Evolutionary conservation across 2,329 filamentous ascomycete species (phyloP).

Genomic region (Claviceps sp.): DNA sequence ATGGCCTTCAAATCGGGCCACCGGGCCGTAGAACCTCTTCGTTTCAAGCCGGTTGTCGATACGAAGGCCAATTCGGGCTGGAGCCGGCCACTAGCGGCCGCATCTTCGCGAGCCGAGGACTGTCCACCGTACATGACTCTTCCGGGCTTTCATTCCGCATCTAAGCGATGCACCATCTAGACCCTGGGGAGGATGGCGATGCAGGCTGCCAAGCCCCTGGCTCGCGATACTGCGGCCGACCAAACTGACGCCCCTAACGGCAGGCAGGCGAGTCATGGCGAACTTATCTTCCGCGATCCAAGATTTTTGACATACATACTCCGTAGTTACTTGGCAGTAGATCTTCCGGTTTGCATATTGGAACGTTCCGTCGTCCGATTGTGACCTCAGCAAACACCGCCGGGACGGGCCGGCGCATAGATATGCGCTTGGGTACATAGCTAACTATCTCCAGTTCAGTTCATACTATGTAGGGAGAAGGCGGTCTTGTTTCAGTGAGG

Average conservation of each 20-base stretch:
- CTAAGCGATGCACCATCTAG: constrained; percentile 35
- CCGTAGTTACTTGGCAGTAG: constrained; percentile 15
- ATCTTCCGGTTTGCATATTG: constrained; percentile 33
- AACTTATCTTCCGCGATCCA: constrained; percentile 30
- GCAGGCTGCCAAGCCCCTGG: background rate
- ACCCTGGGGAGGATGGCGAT: background rate
- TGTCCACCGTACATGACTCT: constrained; percentile 33
- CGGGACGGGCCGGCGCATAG: constrained; percentile 20
- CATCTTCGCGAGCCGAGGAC: constrained; percentile 49
- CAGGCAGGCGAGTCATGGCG: constrained; percentile 9
- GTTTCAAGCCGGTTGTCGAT: constrained; percentile 11
- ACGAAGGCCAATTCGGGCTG: constrained; percentile 14
- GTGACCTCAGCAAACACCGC: constrained; percentile 12
- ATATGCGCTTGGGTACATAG: constrained; percentile 12
- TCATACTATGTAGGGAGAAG: constrained; percentile 16
- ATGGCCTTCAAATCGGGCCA: background rate
- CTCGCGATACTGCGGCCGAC: background rate
- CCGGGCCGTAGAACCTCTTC: constrained; percentile 13
- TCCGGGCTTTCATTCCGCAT: constrained; percentile 43
- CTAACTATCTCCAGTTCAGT: constrained; percentile 11
- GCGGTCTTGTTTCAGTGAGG: constrained; percentile 17
- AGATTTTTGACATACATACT: constrained; percentile 8
- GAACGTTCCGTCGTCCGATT: constrained; percentile 22
- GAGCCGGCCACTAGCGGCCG: constrained; percentile 43
- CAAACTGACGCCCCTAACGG: constrained; percentile 14